Evolutionary conservation across 495 filamentous ascomycete genomes (phyloP).

Genomic region (Bombardia bombarda): DNA sequence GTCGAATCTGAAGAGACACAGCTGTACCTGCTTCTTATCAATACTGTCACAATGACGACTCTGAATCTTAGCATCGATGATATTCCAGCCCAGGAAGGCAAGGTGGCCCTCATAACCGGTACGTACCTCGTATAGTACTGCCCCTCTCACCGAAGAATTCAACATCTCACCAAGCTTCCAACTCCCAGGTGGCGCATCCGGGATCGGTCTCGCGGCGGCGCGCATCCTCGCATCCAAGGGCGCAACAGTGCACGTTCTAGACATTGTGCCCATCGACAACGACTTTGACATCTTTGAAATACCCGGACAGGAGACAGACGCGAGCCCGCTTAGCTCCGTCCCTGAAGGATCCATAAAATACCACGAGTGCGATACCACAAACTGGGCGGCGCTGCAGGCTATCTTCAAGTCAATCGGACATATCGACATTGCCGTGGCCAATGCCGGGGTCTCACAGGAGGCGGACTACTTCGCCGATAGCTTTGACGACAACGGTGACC

Average conservation of each 20-base stretch:
- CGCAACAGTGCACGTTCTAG: not conserved
- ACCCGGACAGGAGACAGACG: not conserved
- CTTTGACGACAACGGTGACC: not conserved
- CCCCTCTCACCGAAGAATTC: not conserved
- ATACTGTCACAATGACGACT: no score
- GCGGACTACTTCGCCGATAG: not conserved
- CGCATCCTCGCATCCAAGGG: not conserved
- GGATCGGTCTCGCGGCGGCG: not conserved
- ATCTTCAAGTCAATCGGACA: not conserved
- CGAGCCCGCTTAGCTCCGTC: not conserved
- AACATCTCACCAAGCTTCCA: not conserved
- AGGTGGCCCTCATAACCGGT: not conserved
- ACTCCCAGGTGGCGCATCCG: not conserved
- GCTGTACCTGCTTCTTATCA: no score
- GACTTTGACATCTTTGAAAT: no score
- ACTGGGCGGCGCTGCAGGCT: not conserved
- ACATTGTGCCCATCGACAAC: not conserved
- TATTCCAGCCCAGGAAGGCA: not conserved
- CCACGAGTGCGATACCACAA: not conserved
- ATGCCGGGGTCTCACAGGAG: not conserved
- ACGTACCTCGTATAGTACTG: not conserved
- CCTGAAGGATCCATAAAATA: not conserved
- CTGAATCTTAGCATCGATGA: no score
- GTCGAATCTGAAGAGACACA: no score
- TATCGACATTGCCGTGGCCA: constrained; percentile 1